A percentile compares a stretch with the other conserved stretches of the same genome.
phyloP scores from a whole-genome alignment of 2,329 filamentous ascomycete genomes.

The Diplodia sapinea region DNA sequence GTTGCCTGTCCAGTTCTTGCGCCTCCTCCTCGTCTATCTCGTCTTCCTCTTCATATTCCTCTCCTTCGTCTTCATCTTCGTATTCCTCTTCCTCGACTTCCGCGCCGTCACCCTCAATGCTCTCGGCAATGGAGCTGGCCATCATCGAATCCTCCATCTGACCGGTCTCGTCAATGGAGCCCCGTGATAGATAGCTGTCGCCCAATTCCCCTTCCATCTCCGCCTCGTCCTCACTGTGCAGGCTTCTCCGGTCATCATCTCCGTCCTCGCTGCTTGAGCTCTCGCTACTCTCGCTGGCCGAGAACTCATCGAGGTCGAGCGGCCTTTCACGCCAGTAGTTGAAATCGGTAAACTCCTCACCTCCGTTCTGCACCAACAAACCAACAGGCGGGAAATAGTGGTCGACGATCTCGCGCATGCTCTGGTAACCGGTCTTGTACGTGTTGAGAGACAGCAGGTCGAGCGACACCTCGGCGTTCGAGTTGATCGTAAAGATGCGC shows the following conservation, averaged over 20 bases:
- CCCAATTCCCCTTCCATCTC: constrained; percentile 57
- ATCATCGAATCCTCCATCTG: constrained; percentile 56
- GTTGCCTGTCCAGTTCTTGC: constrained; percentile 27
- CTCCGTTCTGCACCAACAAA: constrained; percentile 83
- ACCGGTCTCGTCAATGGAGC: constrained; percentile 54
- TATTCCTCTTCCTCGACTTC: constrained; percentile 35
- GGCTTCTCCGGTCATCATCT: constrained; percentile 50
- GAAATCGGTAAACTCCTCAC: constrained; percentile 96
- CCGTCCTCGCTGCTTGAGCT: constrained; percentile 56
- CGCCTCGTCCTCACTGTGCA: constrained; percentile 59
- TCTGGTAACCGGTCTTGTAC: constrained; percentile 95
- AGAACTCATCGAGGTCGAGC: constrained; percentile 86
- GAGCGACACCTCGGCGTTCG: constrained; percentile 91
- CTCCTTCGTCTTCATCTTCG: constrained; percentile 38
- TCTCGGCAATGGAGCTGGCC: constrained; percentile 34
- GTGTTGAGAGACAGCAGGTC: constrained; percentile 90
- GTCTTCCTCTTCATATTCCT: constrained; percentile 38
- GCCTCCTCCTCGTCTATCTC: constrained; percentile 29
- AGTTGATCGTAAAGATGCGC: constrained; percentile 98
- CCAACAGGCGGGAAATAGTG: constrained; percentile 96
- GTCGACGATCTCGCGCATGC: constrained; percentile 95
- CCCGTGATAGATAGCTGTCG: constrained; percentile 64
- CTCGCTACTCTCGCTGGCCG: constrained; percentile 69
- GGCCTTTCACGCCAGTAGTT: constrained; percentile 91
- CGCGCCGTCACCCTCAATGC: constrained; percentile 51